Evolutionary conservation across 208 protist genomes (phyloP), one percentile per base, ranked within the genome.

Genomic region (Wallacemonas sp.): DNA sequence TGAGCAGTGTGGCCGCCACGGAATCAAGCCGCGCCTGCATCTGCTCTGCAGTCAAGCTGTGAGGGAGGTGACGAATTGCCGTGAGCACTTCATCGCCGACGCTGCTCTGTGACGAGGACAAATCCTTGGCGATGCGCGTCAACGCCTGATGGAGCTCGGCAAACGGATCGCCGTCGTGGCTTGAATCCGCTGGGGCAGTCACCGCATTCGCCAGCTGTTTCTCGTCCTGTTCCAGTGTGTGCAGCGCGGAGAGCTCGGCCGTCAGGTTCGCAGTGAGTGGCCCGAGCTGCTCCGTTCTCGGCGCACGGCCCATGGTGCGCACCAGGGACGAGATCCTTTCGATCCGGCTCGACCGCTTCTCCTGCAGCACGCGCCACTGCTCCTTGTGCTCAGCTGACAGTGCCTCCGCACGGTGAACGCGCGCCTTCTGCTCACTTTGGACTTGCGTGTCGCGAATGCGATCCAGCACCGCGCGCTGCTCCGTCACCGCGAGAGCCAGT

Each of bases 61-160:
- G 0, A n/a, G 60, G 58, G 29, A 67, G 68, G 1, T 60, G 29
- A 21, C 29, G 39, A 12, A 48, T 48, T 16, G 63, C 64, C 14
- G 58, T 68, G 30, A 65, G 64, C 39, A 74, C 21, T 23, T 80
- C 68, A 11, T 71, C 33, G 24, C 38, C 36, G 24, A 63, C 17
- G 4, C 24, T 33, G 19, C 66, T 48, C 41, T 75, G 62, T 34
- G 67, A 64, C 19, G 66, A 65, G 2, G 64, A 44, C 19, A 68
- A 19, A 4, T 64, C 44, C 9, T 23, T 8, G 1, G 58, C 14
- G n/a, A 70, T 61, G 41, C 61, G 39, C 2, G 49, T n/a, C 19
- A 73, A 2, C n/a, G 72, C 44, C 0, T 26, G 24, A 34, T 67
- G 39, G 5, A 78, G 47, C 24, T 73, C 57, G 1, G 21, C 44